Percentiles rank a stretch among this genome's conserved stretches.
These are phyloP conservation scores for Aureobasidium namibiae DNA, from an alignment of 2,329 filamentous ascomycete genomes.

Conservation along the genomic window DNA sequence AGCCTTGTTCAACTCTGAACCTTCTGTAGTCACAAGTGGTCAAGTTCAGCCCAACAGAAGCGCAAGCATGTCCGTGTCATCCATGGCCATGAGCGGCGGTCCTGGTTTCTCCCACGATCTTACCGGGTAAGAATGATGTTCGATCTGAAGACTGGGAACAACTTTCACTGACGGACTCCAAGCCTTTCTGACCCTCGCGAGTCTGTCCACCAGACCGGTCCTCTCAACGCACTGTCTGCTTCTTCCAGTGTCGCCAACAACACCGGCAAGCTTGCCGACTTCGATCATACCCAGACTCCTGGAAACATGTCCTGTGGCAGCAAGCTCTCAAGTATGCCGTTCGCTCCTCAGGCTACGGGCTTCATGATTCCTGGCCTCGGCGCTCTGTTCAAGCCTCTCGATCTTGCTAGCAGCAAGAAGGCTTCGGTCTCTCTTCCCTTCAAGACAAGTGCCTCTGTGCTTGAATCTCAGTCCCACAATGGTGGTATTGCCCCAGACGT, in stretches of 20 bases:
- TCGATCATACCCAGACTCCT: background rate
- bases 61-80: background rate
- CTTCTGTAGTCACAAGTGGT: background rate
- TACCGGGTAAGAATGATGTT: background rate
- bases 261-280: background rate
- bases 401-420: background rate
- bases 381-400: background rate
- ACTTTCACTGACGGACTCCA: background rate
- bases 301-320: background rate
- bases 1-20: conserved; percentile 3
- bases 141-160: background rate
- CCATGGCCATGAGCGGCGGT: background rate
- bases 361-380: conserved; percentile 2
- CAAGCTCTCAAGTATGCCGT: background rate
- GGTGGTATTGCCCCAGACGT: background rate
- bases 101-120: background rate
- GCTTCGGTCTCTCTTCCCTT: background rate
- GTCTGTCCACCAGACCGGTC: background rate
- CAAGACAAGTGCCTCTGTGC: background rate
- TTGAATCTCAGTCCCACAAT: background rate
- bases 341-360: background rate
- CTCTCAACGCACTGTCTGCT: background rate
- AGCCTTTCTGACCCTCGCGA: background rate
- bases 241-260: background rate
- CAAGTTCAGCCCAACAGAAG: background rate